A percentile compares a stretch with the other conserved stretches of the same genome.
Conservation (phyloP, 2,329 filamentous ascomycete species). For the Lasiodiplodia sp. region DNA sequence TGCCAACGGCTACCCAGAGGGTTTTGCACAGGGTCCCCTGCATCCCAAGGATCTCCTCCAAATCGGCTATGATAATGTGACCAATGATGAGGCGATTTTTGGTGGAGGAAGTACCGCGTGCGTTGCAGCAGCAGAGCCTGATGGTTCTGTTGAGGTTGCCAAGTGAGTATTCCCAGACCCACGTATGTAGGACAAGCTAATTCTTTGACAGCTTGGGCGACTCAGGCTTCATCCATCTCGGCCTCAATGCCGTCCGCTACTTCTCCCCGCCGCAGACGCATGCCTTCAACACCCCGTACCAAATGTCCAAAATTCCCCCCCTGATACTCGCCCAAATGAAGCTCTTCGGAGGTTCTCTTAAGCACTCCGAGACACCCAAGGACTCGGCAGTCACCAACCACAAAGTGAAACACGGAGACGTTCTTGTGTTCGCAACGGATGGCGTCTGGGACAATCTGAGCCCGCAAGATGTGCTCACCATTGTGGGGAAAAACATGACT, state of each 20-base stretch:
- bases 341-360: conserved; percentile 74
- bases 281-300: conserved; percentile 96
- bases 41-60: conserved; percentile 78
- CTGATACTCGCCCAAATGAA: conserved; percentile 79
- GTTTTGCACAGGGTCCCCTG: conserved; percentile 50
- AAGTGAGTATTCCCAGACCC: conserved; percentile 60
- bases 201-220: conserved; percentile 72
- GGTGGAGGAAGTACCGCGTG: conserved; percentile 94
- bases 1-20: conserved; percentile 66
- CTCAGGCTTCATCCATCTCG: conserved; percentile 88
- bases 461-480: conserved; percentile 83
- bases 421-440: conserved; percentile 92
- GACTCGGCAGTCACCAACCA: conserved; percentile 84
- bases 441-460: conserved; percentile 96
- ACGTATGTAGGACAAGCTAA: conserved; percentile 12
- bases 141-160: conserved; percentile 83
- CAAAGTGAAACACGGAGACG: conserved; percentile 84
- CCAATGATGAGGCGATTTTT: conserved; percentile 72
- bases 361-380: conserved; percentile 81
- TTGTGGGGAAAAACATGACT: conserved; percentile 80
- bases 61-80: conserved; percentile 81
- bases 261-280: conserved; percentile 90
- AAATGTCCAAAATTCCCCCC: conserved; percentile 86
- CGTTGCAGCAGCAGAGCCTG: conserved; percentile 76
- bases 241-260: conserved; percentile 83